phyloP scores from a whole-genome alignment of 768 basidiomycete species.

The Pleurotus salmoneostramineus region DNA sequence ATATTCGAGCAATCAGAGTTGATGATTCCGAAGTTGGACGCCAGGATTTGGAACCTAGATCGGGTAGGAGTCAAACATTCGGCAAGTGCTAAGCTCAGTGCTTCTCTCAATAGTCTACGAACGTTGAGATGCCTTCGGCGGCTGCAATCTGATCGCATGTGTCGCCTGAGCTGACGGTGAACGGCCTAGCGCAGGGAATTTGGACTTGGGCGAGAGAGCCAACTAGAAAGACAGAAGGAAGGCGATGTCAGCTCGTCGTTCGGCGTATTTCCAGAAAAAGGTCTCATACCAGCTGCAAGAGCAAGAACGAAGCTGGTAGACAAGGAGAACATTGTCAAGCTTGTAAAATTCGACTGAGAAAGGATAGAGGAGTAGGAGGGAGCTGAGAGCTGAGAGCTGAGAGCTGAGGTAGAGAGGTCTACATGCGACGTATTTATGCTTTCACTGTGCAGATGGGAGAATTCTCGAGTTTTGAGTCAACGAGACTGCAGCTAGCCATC shows the following conservation, averaged over 20 bases:
- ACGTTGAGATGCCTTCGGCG: conserved; percentile 44
- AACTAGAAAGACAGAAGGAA: neutral
- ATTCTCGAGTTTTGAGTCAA: neutral
- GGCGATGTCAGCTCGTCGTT: neutral
- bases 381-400: neutral
- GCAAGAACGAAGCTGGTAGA: neutral
- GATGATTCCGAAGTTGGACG: conserved; percentile 44
- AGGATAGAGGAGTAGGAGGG: too few species aligned
- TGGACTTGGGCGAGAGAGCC: conserved; percentile 5
- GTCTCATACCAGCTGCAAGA: neutral
- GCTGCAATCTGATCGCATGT: conserved; percentile 56
- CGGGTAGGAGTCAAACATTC: too few species aligned
- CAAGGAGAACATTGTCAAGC: neutral
- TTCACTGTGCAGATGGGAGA: neutral
- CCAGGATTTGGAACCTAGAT: conserved; percentile 52
- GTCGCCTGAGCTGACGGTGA: conserved; percentile 46
- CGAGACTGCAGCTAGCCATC: too few species aligned
- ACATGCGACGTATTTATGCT: neutral
- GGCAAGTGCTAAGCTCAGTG: too few species aligned
- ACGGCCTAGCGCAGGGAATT: conserved; percentile 41
- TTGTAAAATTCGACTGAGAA: neutral
- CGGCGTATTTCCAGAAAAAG: neutral
- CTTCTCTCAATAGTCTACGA: conserved; percentile 9
- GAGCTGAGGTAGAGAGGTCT: neutral
- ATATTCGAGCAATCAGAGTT: conserved; percentile 57